Percentiles rank a stretch among this genome's conserved stretches.
Conservation (phyloP, 352 stramenopile genomes). For the Pythium periplocum region DNA sequence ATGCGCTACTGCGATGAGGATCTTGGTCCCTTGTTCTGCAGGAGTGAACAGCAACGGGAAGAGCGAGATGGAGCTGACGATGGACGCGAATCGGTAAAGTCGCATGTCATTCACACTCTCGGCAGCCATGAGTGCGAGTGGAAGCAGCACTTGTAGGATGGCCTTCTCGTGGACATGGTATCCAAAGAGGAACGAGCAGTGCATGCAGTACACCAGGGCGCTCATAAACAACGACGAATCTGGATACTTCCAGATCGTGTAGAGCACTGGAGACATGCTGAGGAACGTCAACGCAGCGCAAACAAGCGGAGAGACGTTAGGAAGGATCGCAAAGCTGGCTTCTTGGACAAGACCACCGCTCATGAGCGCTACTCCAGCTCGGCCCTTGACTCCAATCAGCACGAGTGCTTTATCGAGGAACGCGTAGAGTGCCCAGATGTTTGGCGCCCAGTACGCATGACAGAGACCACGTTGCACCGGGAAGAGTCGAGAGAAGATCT, state of each 20-base stretch:
- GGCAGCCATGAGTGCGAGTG: slow-evolving; percentile 58
- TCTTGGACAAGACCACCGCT: slow-evolving; percentile 82
- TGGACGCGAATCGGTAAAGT: slow-evolving; percentile 72
- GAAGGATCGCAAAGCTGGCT: slow-evolving; percentile 73
- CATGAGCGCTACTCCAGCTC: slow-evolving; percentile 53
- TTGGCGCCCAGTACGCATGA: slow-evolving; percentile 98
- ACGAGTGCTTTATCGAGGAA: slow-evolving; percentile 86
- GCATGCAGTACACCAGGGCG: slow-evolving; percentile 85
- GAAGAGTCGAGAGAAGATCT: slow-evolving; percentile 94
- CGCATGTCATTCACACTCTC: slow-evolving; percentile 79
- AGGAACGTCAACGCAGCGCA: slow-evolving; percentile 77
- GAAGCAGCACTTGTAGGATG: slow-evolving; percentile 88
- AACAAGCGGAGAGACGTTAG: slow-evolving; percentile 54
- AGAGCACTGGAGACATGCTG: slow-evolving; percentile 70
- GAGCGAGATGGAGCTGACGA: slow-evolving; percentile 68
- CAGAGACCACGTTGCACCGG: slow-evolving; percentile 95
- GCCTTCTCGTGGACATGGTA: slow-evolving; percentile 99
- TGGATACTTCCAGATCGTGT: slow-evolving; percentile 69
- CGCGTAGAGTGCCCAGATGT: slow-evolving; percentile 96
- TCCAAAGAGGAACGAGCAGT: slow-evolving; percentile 95
- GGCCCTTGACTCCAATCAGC: slow-evolving; percentile 24
- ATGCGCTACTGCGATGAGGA: slow-evolving; percentile 62
- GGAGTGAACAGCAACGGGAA: slow-evolving; percentile 84
- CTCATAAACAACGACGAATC: slow-evolving; percentile 77
- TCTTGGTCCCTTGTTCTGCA: slow-evolving; percentile 67